Conservation (phyloP, 1,284 basidiomycete genomes). For the Flammula alnicola region DNA sequence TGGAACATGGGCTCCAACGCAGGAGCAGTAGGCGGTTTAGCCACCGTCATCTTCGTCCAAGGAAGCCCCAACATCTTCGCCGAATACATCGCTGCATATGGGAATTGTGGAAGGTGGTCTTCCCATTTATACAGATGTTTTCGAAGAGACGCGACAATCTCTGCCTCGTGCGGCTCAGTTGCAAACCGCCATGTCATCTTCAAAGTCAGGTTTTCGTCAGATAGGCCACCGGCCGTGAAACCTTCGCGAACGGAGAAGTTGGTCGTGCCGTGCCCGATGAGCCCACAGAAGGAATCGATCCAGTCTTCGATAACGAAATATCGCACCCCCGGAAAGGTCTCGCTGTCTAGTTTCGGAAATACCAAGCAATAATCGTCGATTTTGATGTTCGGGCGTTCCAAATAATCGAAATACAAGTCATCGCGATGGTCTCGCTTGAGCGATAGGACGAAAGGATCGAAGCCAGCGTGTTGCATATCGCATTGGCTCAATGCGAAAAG, state of each 20-base stretch:
- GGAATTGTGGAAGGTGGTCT: too few species aligned
- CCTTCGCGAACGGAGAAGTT: conserved; percentile 9
- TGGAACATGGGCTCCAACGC: conserved; percentile 14
- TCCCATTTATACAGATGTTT: too few species aligned
- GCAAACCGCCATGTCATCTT: conserved; percentile 12
- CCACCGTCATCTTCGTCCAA: conserved; percentile 1
- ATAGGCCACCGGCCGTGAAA: not conserved
- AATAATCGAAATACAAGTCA: not conserved
- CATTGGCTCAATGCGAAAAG: conserved; percentile 1
- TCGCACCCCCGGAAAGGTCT: not conserved
- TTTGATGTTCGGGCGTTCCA: not conserved
- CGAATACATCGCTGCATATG: too few species aligned
- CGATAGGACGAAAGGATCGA: not conserved
- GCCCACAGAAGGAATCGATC: not conserved
- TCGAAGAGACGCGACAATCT: too few species aligned
- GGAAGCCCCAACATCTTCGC: too few species aligned
- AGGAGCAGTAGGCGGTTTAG: not conserved
- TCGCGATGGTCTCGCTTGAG: not conserved
- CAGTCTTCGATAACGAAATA: not conserved
- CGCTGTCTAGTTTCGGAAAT: not conserved
- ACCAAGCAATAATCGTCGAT: not conserved
- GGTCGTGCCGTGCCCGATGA: conserved; percentile 11
- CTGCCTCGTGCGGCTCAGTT: not conserved
- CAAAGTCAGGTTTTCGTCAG: conserved; percentile 6
- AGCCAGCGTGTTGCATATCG: not conserved